phyloP scores from a whole-genome alignment of 805 yeast genomes.

The Cyberlindnera xylosilytica region DNA sequence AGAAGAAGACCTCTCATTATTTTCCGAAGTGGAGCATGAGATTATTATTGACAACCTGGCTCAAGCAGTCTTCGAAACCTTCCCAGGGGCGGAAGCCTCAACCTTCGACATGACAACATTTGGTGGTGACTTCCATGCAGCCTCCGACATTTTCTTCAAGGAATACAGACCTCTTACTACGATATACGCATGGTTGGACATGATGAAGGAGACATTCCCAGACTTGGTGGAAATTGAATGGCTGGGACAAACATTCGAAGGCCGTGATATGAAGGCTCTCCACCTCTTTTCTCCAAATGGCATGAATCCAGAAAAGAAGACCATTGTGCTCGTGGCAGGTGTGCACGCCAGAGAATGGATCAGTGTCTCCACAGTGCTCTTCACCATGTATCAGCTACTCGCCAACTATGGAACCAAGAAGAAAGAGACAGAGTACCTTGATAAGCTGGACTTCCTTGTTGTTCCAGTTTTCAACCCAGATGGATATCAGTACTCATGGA shows the following conservation, averaged over 20 bases:
- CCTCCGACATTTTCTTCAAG: constrained; percentile 59
- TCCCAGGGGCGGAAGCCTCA: constrained; percentile 31
- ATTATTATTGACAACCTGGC: constrained; percentile 55
- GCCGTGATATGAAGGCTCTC: constrained; percentile 64
- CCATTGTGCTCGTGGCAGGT: constrained; percentile 79
- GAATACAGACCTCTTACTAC: constrained; percentile 66
- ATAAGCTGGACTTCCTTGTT: constrained; percentile 66
- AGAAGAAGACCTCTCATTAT: constrained; percentile 7
- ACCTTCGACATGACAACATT: constrained; percentile 7
- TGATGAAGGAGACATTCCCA: constrained; percentile 60
- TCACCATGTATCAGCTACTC: constrained; percentile 46
- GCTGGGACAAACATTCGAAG: constrained; percentile 76
- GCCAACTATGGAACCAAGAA: constrained; percentile 40
- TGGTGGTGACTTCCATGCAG: constrained; percentile 13
- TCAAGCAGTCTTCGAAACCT: constrained; percentile 53
- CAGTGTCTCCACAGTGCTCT: constrained; percentile 66
- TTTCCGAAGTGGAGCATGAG: constrained; percentile 11
- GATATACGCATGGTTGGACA: constrained; percentile 69
- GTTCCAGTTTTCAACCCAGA: constrained; percentile 89
- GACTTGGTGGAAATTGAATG: constrained; percentile 57
- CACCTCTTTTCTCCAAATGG: constrained; percentile 53
- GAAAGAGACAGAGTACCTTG: constrained; percentile 45
- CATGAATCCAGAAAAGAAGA: constrained; percentile 45
- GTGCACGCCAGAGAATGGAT: constrained; percentile 92
- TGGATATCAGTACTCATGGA: constrained; percentile 86